phyloP scores from a whole-genome alignment of 2,329 filamentous ascomycete genomes.

The Aspergillus persii region DNA sequence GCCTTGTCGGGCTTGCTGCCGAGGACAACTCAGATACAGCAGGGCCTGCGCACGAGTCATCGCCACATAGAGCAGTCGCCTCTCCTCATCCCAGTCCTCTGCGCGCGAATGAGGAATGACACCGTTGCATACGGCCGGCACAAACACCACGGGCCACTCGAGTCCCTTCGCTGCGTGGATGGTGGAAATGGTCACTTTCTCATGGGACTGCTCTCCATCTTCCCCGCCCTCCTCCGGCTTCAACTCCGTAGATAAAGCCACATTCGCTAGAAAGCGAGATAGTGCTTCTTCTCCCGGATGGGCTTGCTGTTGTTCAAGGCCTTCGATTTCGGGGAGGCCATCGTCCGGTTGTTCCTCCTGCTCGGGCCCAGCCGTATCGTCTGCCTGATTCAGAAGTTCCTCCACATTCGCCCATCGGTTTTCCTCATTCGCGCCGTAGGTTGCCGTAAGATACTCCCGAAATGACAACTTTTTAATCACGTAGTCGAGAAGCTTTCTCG shows the following conservation, averaged over 20 bases:
- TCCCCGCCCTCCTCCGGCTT: slow-evolving; percentile 50
- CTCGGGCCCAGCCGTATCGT: slow-evolving; percentile 59
- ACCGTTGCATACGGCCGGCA: slow-evolving; percentile 84
- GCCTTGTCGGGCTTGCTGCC: slow-evolving; percentile 60
- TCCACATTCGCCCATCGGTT: slow-evolving; percentile 83
- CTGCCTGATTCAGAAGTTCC: slow-evolving; percentile 78
- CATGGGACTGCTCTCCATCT: slow-evolving; percentile 51
- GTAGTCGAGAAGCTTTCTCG: slow-evolving; percentile 53
- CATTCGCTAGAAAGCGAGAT: slow-evolving; percentile 81
- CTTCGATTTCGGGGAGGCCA: slow-evolving; percentile 65
- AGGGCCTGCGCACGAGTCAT: slow-evolving; percentile 91
- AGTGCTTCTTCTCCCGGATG: slow-evolving; percentile 61
- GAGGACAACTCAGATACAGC: slow-evolving; percentile 79
- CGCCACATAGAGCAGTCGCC: slow-evolving; percentile 86
- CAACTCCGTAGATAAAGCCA: slow-evolving; percentile 78
- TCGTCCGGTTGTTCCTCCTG: slow-evolving; percentile 56
- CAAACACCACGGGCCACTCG: slow-evolving; percentile 94
- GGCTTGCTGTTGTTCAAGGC: slow-evolving; percentile 59
- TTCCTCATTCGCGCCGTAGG: slow-evolving; percentile 72
- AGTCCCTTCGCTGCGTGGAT: slow-evolving; percentile 95
- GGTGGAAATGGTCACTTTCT: slow-evolving; percentile 83
- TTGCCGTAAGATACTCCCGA: slow-evolving; percentile 68
- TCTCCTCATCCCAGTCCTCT: slow-evolving; percentile 83
- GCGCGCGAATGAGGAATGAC: slow-evolving; percentile 85
- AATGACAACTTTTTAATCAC: slow-evolving; percentile 67